These are phyloP conservation scores for Astrocystis sublimbata DNA, from an alignment of 495 filamentous ascomycete species.

Conservation along the genomic window DNA sequence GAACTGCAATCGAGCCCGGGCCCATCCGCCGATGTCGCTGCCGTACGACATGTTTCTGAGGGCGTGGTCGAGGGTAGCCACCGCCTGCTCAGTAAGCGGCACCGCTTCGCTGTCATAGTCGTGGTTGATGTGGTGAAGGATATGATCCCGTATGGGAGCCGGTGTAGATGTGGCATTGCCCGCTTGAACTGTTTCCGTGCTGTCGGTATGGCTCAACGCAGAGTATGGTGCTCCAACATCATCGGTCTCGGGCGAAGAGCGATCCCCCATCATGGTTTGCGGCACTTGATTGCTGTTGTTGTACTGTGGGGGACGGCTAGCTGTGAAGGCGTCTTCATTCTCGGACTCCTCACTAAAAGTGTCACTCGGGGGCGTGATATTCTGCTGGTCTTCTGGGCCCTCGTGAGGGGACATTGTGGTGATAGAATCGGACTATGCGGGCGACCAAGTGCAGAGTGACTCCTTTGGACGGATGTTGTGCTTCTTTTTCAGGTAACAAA, in stretches of 20 bases:
- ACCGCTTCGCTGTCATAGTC: slow-evolving; percentile 10
- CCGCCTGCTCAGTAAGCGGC: slow-evolving; percentile 17
- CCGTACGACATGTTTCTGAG: slow-evolving; percentile 1
- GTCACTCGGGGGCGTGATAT: not conserved
- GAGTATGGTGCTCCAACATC: not conserved
- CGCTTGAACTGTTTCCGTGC: not conserved
- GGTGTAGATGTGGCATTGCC: not conserved
- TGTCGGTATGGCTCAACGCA: not conserved
- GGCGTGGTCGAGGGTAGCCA: slow-evolving; percentile 18
- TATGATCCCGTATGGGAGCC: not conserved
- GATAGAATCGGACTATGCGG: not conserved
- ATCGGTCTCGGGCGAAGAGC: not conserved
- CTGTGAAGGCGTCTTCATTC: slow-evolving; percentile 16
- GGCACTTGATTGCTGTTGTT: slow-evolving; percentile 26
- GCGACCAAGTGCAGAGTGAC: not conserved
- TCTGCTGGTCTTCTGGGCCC: slow-evolving; percentile 6
- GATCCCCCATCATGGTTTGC: not conserved
- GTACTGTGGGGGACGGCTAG: slow-evolving; percentile 21
- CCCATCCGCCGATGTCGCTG: slow-evolving; percentile 21
- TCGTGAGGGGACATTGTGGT: not conserved
- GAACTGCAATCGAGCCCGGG: slow-evolving; percentile 6
- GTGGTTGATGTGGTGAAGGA: slow-evolving; percentile 6
- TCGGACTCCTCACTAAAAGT: not conserved
- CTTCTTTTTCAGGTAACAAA: too few relatives aligned
- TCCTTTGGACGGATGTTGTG: too few relatives aligned